A percentile compares a stretch with the other conserved stretches of the same genome.
Conservation (phyloP, 441 rosid species). For the Adansonia madagascariensis region DNA sequence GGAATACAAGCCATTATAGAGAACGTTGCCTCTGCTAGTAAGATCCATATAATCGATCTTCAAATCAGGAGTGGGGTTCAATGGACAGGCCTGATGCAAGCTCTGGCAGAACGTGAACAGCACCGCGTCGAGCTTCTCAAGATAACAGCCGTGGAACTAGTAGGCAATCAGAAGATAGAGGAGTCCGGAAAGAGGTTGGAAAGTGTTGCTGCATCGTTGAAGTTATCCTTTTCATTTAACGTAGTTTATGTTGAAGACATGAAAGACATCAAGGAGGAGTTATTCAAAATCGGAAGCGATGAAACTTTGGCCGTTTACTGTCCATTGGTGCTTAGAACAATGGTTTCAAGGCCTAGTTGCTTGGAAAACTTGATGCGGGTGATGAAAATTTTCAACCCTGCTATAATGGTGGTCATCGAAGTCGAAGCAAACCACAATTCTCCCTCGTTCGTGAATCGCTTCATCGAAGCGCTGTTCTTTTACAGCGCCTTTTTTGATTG, state of each 20-base stretch:
- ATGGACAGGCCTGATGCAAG: constrained; percentile 56
- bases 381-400: constrained; percentile 45
- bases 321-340: constrained; percentile 36
- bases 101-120: constrained; percentile 36
- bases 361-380: constrained; percentile 46
- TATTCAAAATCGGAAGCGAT: constrained; percentile 34
- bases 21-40: constrained; percentile 36
- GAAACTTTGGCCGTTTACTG: constrained; percentile 46
- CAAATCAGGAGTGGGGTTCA: constrained; percentile 56
- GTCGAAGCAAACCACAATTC: constrained; percentile 59
- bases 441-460: constrained; percentile 47
- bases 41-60: constrained; percentile 54
- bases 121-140: constrained; percentile 39
- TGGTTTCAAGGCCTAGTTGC: constrained; percentile 38
- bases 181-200: constrained; percentile 43
- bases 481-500: constrained; percentile 51
- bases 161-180: constrained; percentile 22
- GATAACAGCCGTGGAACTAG: constrained; percentile 43
- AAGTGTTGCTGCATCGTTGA: constrained; percentile 29
- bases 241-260: constrained; percentile 28
- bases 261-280: constrained; percentile 37
- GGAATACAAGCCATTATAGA: constrained; percentile 51
- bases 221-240: constrained; percentile 45
- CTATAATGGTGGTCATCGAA: constrained; percentile 48
- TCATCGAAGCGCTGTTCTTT: constrained; percentile 57